These are phyloP conservation scores for Fusarium longipes DNA, from an alignment of 2,329 filamentous ascomycete genomes.

Conservation along the genomic window DNA sequence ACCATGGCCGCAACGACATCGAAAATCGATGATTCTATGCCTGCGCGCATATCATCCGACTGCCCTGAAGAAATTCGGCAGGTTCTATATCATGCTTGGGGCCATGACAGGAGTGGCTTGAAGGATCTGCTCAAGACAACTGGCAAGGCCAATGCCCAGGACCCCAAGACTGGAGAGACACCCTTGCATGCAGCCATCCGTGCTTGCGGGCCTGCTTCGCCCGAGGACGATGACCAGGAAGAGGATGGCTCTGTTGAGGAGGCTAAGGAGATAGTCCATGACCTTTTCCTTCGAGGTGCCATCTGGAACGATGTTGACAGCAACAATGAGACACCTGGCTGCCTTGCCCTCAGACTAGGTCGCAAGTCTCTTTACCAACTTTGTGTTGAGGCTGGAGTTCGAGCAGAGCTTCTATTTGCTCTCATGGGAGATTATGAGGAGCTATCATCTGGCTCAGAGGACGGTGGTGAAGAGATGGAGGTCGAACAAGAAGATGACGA, in stretches of 20 bases:
- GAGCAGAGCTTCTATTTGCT: slow-evolving; percentile 87
- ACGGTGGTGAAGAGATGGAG: slow-evolving; percentile 61
- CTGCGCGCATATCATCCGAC: slow-evolving; percentile 63
- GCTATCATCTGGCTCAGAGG: slow-evolving; percentile 68
- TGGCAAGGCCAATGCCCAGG: slow-evolving; percentile 78
- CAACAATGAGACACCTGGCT: slow-evolving; percentile 91
- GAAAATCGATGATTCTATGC: slow-evolving; percentile 61
- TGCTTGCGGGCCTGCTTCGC: slow-evolving; percentile 66
- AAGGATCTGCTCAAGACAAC: slow-evolving; percentile 74
- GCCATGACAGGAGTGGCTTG: slow-evolving; percentile 72
- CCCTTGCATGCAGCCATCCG: slow-evolving; percentile 92
- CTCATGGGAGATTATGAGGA: slow-evolving; percentile 84
- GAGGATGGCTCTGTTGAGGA: slow-evolving; percentile 63
- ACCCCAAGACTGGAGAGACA: slow-evolving; percentile 85
- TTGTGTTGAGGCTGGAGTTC: slow-evolving; percentile 89
- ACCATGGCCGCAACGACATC: slow-evolving; percentile 48
- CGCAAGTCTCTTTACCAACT: slow-evolving; percentile 78
- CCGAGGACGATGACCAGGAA: slow-evolving; percentile 48
- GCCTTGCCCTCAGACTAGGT: slow-evolving; percentile 78
- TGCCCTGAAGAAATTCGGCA: slow-evolving; percentile 64
- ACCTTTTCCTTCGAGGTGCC: slow-evolving; percentile 86
- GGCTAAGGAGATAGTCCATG: slow-evolving; percentile 74
- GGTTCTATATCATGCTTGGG: slow-evolving; percentile 66
- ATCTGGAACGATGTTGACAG: slow-evolving; percentile 97
- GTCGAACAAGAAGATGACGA: slow-evolving; percentile 58